Base-by-base conservation (phyloP, 2,329 filamentous ascomycete genomes). In the Huntiella decipiens region DNA sequence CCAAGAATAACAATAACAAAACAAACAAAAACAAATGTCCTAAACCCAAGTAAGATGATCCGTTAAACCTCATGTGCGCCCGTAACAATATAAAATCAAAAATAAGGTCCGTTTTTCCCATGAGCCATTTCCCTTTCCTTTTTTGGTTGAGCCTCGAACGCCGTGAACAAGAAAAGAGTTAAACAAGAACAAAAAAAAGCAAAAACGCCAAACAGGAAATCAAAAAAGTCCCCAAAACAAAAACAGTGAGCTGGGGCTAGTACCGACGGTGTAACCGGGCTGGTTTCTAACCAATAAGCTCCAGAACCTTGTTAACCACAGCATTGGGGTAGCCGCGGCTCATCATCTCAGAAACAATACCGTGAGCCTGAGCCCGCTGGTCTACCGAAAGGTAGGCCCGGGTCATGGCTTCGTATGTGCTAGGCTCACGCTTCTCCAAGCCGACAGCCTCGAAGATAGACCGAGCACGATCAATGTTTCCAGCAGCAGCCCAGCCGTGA, bases 391-490 rank as follows among this genome's bases (percentile, higher is more conserved):
- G 74, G 63, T 80, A 95, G 1, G 91, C 91, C 39, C 91, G 74
- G 4, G 87, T 94, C 91, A 98, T 98, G 36, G 88, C 87, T 65
- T 98, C 91, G 61, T 98, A 98, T 4, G 91, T 98, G 67, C 86
- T 95, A 3, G 91, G 91, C 66, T 98, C 91, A 48, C 91, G 79
- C 64, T 79, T 86, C 46, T 77, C 73, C 22, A 75, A 71, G 6
- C 78, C 74, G 3, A 98, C 78, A n/a, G 73, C 70, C 49, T 82
- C 72, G 58, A 93, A 98, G 51, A 95, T 77, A 17, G 71, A 65
- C 57, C 79, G 76, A 13, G 86, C 83, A 61, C 85, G 87, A 50
- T 66, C 63, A 38, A 96, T 82, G 52, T 92, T 73, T 62, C 81
- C 80, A 59, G 82, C 82, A 11, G 79, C 73, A 16, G 88, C 84